Percentiles rank a stretch among this genome's conserved stretches.
phyloP scores from a whole-genome alignment of 2,329 filamentous ascomycete species.

The Trichoderma breve region DNA sequence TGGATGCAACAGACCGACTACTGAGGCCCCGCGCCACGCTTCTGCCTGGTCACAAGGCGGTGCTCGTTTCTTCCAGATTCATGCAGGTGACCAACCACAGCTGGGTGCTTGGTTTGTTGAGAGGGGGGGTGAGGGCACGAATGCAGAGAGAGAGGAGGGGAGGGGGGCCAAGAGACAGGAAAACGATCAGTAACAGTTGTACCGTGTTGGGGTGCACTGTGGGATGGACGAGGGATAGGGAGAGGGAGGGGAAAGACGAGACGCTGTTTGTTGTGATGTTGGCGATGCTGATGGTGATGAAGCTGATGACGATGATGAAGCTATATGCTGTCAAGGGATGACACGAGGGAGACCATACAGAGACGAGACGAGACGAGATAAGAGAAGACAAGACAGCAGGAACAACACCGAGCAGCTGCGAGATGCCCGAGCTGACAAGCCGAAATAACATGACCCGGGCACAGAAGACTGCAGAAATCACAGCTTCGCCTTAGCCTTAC shows the following conservation, averaged over 20 bases:
- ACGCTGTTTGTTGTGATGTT: neutral
- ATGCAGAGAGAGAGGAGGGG: neutral
- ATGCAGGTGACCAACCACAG: constrained; percentile 20
- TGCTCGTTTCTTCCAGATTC: constrained; percentile 14
- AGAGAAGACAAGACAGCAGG: neutral
- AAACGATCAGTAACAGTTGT: neutral
- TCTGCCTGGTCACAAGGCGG: constrained; percentile 23
- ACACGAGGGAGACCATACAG: neutral
- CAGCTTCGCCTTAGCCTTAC: neutral
- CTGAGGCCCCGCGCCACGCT: constrained; percentile 17
- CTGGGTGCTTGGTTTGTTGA: neutral
- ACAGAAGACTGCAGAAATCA: neutral
- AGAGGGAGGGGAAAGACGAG: neutral
- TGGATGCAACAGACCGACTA: constrained; percentile 11
- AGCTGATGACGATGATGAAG: neutral
- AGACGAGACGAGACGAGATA: neutral
- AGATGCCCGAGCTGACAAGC: neutral
- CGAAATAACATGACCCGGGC: neutral
- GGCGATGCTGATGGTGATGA: neutral
- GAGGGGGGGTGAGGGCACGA: neutral
- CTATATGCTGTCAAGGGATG: neutral
- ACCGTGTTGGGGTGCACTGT: constrained; percentile 17
- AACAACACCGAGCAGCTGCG: neutral
- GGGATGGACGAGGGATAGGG: neutral
- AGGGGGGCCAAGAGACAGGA: neutral